Evolutionary conservation across 129 eudicot species (phyloP), one percentile per base, ranked within the genome.

Genomic region (Centrapalus pauciflorus): DNA sequence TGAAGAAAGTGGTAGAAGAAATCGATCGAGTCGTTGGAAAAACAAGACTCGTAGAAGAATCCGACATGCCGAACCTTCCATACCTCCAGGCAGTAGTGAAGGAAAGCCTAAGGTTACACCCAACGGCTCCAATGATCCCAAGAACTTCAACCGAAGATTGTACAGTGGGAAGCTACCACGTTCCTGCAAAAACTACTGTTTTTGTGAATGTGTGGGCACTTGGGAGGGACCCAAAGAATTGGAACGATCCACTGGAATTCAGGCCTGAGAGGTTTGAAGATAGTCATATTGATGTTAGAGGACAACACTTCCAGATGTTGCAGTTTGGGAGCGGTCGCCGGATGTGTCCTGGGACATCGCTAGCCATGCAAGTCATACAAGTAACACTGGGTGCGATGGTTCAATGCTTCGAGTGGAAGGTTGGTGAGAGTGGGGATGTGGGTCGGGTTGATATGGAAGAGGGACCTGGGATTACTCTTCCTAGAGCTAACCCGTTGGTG

Each of bases 11-110:
- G 0, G 48, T 30, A 0, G 66, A 83, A 56, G 95, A 87, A 61
- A 81, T 87, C 5, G 83, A 87, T n/a, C 41, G 72, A 4, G 79
- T 75, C 10, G 68, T 79, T 0, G 91, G 88, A 14, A 82, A 71
- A 33, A 26, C 14, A 24, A 41, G 84, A 33, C 70, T 82, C 11
- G 56, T 88, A 14, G 66, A 82, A 61, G 96, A 88, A 82, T 88
- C 88, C 0, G 91, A 87, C 63, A 73, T 84, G 30, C 51, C 43
- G 2, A 88, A 77, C 27, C 91, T 88, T 29, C 96, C 88, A 23
- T 84, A 76, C 81, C 86, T 88, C 34, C 91, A 88, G 77, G 80
- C 88, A 63, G 69, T 87, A n/a, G 79, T 84, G 34, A 87, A 87
- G 56, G 95, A 87, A 77, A 77, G 82, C 4, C 75, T 83, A 34